Percentiles rank a stretch among this genome's conserved stretches.
These are phyloP conservation scores for Periconia sp. DNA, from an alignment of 2,329 filamentous ascomycete genomes.

Conservation along the genomic window DNA sequence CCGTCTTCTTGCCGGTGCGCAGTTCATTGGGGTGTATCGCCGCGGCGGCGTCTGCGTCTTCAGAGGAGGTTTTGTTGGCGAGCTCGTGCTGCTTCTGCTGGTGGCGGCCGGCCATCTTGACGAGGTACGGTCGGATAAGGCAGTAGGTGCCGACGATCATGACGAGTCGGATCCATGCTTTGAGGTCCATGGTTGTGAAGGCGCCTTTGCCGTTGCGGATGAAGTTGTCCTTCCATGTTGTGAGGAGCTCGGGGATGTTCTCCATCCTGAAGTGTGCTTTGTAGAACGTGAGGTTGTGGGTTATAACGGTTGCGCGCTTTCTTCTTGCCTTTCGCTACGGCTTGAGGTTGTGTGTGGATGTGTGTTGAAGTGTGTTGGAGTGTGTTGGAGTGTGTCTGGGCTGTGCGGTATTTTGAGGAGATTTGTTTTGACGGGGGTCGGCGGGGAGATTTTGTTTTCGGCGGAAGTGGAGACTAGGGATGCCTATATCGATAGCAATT, in stretches of 20 bases:
- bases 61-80: slow-evolving; percentile 31
- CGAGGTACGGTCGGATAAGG: slow-evolving; percentile 69
- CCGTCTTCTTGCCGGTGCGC: slow-evolving; percentile 45
- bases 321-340: background rate
- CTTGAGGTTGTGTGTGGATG: no score
- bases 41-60: slow-evolving; percentile 37
- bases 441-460: no score
- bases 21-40: slow-evolving; percentile 37
- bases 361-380: no score
- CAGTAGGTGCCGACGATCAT: slow-evolving; percentile 73
- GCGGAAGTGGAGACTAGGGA: no score
- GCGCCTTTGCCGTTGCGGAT: slow-evolving; percentile 46
- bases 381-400: no score
- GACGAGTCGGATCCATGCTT: slow-evolving; percentile 66
- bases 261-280: background rate
- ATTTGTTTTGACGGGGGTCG: no score
- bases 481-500: no score
- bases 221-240: slow-evolving; percentile 40
- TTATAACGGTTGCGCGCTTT: background rate
- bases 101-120: slow-evolving; percentile 65
- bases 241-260: slow-evolving; percentile 19
- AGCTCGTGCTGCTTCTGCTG: slow-evolving; percentile 66
- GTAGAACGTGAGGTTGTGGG: background rate
- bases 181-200: slow-evolving; percentile 46
- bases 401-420: no score